A percentile compares a stretch with the other conserved stretches of the same genome.
phyloP scores from a whole-genome alignment of 257 asterid genomes.

The Nicotiana attenuata region DNA sequence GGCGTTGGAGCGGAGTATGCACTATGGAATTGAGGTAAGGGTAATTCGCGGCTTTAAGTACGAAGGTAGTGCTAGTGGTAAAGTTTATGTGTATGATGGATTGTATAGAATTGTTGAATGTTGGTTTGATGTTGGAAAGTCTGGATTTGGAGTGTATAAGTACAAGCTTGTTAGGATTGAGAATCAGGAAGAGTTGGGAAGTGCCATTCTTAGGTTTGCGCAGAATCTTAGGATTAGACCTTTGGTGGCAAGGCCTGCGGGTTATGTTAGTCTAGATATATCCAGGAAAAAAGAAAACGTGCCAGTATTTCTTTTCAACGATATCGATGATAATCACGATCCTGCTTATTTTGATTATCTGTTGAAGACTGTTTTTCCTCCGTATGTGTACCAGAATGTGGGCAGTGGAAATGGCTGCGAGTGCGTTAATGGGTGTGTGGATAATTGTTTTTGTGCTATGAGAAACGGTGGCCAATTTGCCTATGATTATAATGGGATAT shows the following conservation, averaged over 20 bases:
- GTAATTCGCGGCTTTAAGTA: constrained; percentile 80
- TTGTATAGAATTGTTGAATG: constrained; percentile 52
- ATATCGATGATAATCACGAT: constrained; percentile 53
- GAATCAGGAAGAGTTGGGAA: constrained; percentile 75
- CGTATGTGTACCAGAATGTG: constrained; percentile 25
- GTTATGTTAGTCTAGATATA: constrained; percentile 66
- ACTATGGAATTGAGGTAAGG: constrained; percentile 72
- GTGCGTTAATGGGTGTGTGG: constrained; percentile 53
- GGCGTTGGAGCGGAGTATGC: constrained; percentile 84
- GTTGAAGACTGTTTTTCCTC: constrained; percentile 43
- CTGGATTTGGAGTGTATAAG: constrained; percentile 78
- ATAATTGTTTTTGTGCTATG: constrained; percentile 56
- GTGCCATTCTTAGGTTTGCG: constrained; percentile 50
- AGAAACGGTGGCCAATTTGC: constrained; percentile 79
- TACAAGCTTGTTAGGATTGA: constrained; percentile 61
- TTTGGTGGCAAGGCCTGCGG: constrained; percentile 47
- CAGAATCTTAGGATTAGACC: constrained; percentile 43
- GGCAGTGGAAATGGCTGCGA: constrained; percentile 47
- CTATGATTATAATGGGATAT: constrained; percentile 54
- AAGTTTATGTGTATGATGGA: constrained; percentile 86
- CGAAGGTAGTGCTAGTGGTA: constrained; percentile 63
- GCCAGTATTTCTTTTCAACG: constrained; percentile 64
- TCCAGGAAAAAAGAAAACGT: constrained; percentile 57
- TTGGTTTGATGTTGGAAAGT: constrained; percentile 77
- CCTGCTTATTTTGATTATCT: constrained; percentile 59